These are phyloP conservation scores for Pterocarpus santalinus DNA, from an alignment of 306 rosid genomes.

Conservation along the genomic window DNA sequence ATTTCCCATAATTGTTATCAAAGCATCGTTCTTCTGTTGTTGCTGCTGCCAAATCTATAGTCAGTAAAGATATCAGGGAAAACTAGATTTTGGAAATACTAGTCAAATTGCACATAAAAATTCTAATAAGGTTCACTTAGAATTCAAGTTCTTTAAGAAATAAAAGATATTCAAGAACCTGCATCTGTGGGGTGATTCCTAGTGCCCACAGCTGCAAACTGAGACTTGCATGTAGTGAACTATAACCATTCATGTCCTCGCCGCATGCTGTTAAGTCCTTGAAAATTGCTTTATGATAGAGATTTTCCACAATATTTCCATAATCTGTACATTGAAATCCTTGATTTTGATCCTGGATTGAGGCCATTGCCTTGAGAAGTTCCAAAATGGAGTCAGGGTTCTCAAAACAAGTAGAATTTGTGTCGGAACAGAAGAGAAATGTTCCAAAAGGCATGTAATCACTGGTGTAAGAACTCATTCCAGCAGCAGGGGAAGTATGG, in stretches of 20 bases:
- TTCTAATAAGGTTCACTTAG: conserved; percentile 2
- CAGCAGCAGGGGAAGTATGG: no score
- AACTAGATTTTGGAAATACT: not conserved
- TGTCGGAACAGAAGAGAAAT: conserved; percentile 61
- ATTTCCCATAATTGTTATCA: conserved; percentile 11
- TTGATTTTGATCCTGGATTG: conserved; percentile 26
- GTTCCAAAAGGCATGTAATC: conserved; percentile 72
- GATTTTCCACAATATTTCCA: conserved; percentile 45
- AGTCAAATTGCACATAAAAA: not conserved
- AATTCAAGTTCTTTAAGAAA: not conserved
- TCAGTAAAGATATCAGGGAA: not conserved
- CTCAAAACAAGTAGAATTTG: conserved; percentile 61
- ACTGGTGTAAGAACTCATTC: not conserved
- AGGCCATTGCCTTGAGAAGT: conserved; percentile 38
- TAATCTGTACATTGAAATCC: conserved; percentile 39
- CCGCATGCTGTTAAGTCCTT: not conserved
- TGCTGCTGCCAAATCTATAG: conserved; percentile 37
- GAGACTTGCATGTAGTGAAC: conserved; percentile 50
- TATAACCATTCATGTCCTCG: not conserved
- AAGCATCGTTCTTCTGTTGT: not conserved
- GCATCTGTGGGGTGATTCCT: conserved; percentile 40
- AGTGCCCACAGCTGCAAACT: conserved; percentile 52
- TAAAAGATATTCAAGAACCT: conserved; percentile 49
- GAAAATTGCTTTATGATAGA: conserved; percentile 37
- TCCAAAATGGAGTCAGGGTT: conserved; percentile 50